phyloP scores from a whole-genome alignment of 2,329 filamentous ascomycete genomes.

The Plenodomus lindquistii region DNA sequence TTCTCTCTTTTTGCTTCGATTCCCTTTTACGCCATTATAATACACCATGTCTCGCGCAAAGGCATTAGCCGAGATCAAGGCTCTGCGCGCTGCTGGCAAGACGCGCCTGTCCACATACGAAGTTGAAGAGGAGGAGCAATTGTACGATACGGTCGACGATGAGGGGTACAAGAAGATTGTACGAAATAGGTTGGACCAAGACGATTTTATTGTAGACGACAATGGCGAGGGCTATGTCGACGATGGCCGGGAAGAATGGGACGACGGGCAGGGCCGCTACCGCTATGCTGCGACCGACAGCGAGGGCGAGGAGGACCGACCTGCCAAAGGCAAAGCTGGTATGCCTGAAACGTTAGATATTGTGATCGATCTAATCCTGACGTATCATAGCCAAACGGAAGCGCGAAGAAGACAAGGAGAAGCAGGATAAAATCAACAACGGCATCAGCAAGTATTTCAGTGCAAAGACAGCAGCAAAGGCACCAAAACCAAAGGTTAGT shows the following conservation, averaged over 20 bases:
- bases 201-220: constrained; percentile 98
- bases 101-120: constrained; percentile 87
- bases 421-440: constrained; percentile 83
- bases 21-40: constrained; percentile 15
- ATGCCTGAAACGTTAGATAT: constrained; percentile 18
- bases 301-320: constrained; percentile 73
- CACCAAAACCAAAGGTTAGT: constrained; percentile 78
- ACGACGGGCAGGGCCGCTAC: constrained; percentile 72
- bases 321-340: constrained; percentile 63
- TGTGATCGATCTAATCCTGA: constrained; percentile 20
- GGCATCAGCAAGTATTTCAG: constrained; percentile 96
- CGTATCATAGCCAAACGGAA: constrained; percentile 73
- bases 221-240: constrained; percentile 97
- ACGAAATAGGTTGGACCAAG: constrained; percentile 81
- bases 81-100: constrained; percentile 85
- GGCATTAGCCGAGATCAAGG: constrained; percentile 72
- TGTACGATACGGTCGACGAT: constrained; percentile 97
- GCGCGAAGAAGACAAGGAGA: constrained; percentile 82
- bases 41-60: constrained; percentile 40
- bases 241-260: constrained; percentile 77
- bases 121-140: constrained; percentile 77
- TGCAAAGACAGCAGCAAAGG: constrained; percentile 66
- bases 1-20: constrained; percentile 15
- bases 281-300: constrained; percentile 66
- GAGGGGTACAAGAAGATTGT: constrained; percentile 97